A percentile compares a stretch with the other conserved stretches of the same genome.
These are phyloP conservation scores for Vaccinium vitisidaea DNA, from an alignment of 148 eudicot species.

Conservation along the genomic window DNA sequence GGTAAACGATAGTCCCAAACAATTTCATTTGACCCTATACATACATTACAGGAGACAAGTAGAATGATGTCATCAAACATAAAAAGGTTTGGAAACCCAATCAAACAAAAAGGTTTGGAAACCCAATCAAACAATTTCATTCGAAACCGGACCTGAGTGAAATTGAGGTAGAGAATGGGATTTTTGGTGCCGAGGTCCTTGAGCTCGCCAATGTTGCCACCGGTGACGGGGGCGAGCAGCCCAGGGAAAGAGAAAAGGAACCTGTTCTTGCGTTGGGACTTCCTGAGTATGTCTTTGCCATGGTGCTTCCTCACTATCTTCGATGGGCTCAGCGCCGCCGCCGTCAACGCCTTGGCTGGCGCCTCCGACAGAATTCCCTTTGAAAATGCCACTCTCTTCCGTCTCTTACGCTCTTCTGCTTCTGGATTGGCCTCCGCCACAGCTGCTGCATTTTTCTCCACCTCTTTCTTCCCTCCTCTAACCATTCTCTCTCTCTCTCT, in stretches of 20 bases:
- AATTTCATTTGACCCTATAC: conserved; percentile 82
- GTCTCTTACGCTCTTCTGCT: conserved; percentile 51
- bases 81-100: neutral
- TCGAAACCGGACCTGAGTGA: conserved; percentile 52
- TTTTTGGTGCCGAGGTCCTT: conserved; percentile 77
- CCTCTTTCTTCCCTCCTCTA: conserved; percentile 28
- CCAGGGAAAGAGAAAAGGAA: conserved; percentile 85
- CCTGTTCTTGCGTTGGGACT: conserved; percentile 73
- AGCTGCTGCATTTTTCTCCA: conserved; percentile 25
- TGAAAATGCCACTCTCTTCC: conserved; percentile 48
- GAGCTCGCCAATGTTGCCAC: conserved; percentile 88
- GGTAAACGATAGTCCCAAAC: conserved; percentile 86
- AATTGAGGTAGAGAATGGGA: conserved; percentile 76
- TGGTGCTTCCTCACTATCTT: conserved; percentile 68
- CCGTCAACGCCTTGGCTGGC: conserved; percentile 36
- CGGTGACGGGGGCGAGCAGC: conserved; percentile 64
- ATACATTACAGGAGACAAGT: neutral
- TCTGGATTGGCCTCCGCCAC: conserved; percentile 49
- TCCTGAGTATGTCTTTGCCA: conserved; percentile 68
- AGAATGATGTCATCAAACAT: neutral
- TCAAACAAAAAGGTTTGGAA: neutral
- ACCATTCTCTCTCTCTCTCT: conserved; percentile 7
- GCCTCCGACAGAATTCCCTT: conserved; percentile 40
- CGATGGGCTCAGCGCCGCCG: conserved; percentile 48
- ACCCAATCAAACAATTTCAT: neutral